Evolutionary conservation across 139 green algal genomes (phyloP).

Genomic region (Coccomyxa sp.): DNA sequence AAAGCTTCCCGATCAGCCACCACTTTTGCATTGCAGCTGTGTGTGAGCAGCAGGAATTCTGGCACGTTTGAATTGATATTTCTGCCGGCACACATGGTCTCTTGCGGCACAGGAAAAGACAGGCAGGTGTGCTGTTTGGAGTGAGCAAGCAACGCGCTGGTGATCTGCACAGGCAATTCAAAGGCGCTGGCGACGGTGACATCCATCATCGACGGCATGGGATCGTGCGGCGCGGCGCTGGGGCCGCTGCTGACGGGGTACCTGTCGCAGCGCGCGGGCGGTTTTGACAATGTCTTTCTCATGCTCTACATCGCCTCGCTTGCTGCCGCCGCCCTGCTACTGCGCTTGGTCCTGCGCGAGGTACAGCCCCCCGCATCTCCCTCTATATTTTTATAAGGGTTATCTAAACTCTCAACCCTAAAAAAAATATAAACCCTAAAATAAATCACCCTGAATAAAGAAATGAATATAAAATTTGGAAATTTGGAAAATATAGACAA

Average conservation of each 20-base stretch:
- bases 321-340: constrained; percentile 45
- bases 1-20: too few species aligned
- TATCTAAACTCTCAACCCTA: neutral
- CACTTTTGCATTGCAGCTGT: too few species aligned
- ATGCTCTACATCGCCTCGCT: constrained; percentile 77
- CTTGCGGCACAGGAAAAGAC: too few species aligned
- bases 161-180: constrained; percentile 53
- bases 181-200: constrained; percentile 93
- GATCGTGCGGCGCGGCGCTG: constrained; percentile 84
- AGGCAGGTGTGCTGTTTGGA: too few species aligned
- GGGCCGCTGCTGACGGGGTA: constrained; percentile 88
- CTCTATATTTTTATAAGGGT: neutral
- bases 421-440: neutral
- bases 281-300: constrained; percentile 84
- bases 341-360: constrained; percentile 14
- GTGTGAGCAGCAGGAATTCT: too few species aligned
- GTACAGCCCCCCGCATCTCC: neutral
- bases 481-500: neutral
- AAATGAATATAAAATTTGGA: neutral
- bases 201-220: constrained; percentile 97
- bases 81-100: too few species aligned
- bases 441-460: neutral
- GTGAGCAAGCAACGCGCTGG: neutral
- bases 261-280: constrained; percentile 59
- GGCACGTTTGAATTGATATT: too few species aligned